Conservation (phyloP, 2,329 filamentous ascomycete species). For the Nemania sp. region DNA sequence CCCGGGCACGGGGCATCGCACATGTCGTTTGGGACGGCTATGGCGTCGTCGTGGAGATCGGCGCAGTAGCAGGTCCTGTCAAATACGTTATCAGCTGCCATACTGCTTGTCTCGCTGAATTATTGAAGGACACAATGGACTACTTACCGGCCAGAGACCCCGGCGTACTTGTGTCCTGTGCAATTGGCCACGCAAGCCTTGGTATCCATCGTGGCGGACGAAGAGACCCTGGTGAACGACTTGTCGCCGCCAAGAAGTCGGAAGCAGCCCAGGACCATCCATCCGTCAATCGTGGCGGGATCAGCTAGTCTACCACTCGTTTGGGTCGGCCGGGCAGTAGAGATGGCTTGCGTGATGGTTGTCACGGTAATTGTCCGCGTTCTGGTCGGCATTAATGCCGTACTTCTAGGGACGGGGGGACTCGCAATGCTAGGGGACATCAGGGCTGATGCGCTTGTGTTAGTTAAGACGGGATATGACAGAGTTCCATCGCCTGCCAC, state of each 20-base stretch:
- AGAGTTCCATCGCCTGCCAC: slow-evolving; percentile 16
- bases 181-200: slow-evolving; percentile 47
- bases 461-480: slow-evolving; percentile 16
- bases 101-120: background rate
- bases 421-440: slow-evolving; percentile 15
- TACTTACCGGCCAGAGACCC: slow-evolving; percentile 43
- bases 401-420: slow-evolving; percentile 4
- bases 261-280: slow-evolving; percentile 46
- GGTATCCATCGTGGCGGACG: slow-evolving; percentile 46
- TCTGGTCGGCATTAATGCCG: slow-evolving; percentile 22
- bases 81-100: slow-evolving; percentile 1
- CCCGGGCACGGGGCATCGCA: slow-evolving; percentile 51
- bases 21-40: slow-evolving; percentile 39
- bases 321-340: slow-evolving; percentile 31
- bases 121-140: background rate
- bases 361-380: slow-evolving; percentile 38
- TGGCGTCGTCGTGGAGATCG: slow-evolving; percentile 46
- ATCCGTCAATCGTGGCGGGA: slow-evolving; percentile 28
- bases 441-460: slow-evolving; percentile 9
- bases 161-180: slow-evolving; percentile 44
- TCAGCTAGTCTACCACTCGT: slow-evolving; percentile 23
- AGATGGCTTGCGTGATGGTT: slow-evolving; percentile 21
- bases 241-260: slow-evolving; percentile 44
- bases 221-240: slow-evolving; percentile 41
- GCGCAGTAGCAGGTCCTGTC: slow-evolving; percentile 52